Base-by-base conservation (phyloP, 1,139 yeast species). In the Lodderomyces elongisporus region DNA sequence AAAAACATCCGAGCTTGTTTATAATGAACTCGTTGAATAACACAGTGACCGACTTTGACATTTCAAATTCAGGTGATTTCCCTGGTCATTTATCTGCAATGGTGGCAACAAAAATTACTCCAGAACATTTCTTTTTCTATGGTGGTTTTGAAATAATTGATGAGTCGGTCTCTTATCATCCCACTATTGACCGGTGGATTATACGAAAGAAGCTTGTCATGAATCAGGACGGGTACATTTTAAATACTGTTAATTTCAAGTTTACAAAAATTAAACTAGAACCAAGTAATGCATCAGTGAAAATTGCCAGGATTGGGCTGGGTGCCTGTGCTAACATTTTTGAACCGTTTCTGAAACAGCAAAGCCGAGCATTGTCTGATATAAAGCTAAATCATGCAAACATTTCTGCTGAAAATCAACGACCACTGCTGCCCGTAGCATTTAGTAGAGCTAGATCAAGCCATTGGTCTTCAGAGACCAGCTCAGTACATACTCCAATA, bases 91-190 rank as follows among this genome's bases (percentile, higher is more conserved):
- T 65, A 20, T 51, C 53, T 40, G 45, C 52, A n/a, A 48, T 62
- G 49, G 34, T 48, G 1, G 49, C 59, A 24, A 52, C 66, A 7
- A 51, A 49, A 28, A 54, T 68, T 8, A 59, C 72, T 1, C 49
- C 55, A 9, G 46, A 54, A 15, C 71, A 67, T 40, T 50, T 60
- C 9, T 66, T 68, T 41, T 62, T 62, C 38, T 65, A 54, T 38
- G 74, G 74, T 4, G 74, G 74, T 3, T 68, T 63, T 44, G 49
- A 47, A 38, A 40, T 68, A 16, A 41, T 42, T 15, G 48, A 49
- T 17, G 53, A 49, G 18, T 45, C 55, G 1, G 58, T 56, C 2
- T 38, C 41, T 3, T 55, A 58, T 36, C 37, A 48, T 14, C 38
- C 51, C 3, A 48, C 50, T 1, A 32, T 48, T 4, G 62, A 60